phyloP scores from a whole-genome alignment of 2,329 filamentous ascomycete genomes.

The Fusarium setosum region DNA sequence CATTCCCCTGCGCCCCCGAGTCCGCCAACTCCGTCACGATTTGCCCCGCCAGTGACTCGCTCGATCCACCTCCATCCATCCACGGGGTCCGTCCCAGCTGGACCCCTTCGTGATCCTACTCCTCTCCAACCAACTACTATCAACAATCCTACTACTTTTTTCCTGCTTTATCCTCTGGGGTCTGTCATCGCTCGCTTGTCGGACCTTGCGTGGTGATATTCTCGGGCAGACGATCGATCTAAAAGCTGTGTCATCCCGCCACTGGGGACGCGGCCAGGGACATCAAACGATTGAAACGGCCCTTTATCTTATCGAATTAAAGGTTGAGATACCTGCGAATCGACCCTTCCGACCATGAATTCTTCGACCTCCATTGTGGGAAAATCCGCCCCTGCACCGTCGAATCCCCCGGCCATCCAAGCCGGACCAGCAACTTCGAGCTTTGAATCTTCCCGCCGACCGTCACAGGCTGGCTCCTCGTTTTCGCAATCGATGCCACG shows the following conservation, averaged over 20 bases:
- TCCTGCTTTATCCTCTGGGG: neutral
- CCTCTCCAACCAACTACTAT: constrained; percentile 17
- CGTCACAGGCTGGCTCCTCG: constrained; percentile 50
- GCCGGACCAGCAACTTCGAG: constrained; percentile 56
- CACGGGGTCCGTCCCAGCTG: constrained; percentile 51
- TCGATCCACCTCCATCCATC: constrained; percentile 45
- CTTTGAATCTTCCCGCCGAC: constrained; percentile 64
- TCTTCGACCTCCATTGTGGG: constrained; percentile 51
- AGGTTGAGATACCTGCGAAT: neutral
- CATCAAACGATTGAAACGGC: constrained; percentile 21
- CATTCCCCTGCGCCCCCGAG: constrained; percentile 28
- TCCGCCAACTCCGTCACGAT: constrained; percentile 46
- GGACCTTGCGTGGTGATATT: neutral
- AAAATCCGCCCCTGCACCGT: constrained; percentile 62
- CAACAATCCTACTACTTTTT: constrained; percentile 11
- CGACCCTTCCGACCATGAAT: constrained; percentile 46
- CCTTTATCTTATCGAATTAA: constrained; percentile 5
- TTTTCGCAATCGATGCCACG: constrained; percentile 63
- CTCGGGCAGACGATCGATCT: constrained; percentile 2
- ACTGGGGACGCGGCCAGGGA: constrained; percentile 4
- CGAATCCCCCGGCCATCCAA: constrained; percentile 54
- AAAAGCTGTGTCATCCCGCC: constrained; percentile 5
- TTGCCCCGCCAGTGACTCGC: constrained; percentile 53
- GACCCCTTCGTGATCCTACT: constrained; percentile 45
- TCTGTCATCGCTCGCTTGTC: neutral